Evolutionary conservation across 2,329 filamentous ascomycete species (phyloP).

Genomic region (Beauveria sp.): DNA sequence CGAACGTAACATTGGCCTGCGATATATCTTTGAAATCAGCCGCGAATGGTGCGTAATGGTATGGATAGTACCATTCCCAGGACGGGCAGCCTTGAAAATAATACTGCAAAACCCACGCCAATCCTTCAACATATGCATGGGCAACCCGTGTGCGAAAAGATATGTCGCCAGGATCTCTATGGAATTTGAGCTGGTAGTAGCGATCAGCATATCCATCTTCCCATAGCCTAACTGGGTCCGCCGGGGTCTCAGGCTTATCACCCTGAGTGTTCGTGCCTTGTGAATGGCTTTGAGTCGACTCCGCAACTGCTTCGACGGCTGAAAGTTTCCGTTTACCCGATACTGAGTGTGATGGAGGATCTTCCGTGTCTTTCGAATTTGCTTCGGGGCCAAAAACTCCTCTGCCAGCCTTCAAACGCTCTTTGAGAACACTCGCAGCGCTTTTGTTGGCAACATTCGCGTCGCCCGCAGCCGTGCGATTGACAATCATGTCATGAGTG

Average conservation of each 20-base stretch:
- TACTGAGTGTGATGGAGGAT: slow-evolving; percentile 33
- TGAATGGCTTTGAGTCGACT: slow-evolving; percentile 52
- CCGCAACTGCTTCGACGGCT: slow-evolving; percentile 52
- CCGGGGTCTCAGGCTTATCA: slow-evolving; percentile 49
- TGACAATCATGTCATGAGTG: slow-evolving; percentile 84
- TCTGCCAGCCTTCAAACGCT: slow-evolving; percentile 54
- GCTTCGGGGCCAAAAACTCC: slow-evolving; percentile 14
- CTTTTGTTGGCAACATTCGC: slow-evolving; percentile 86
- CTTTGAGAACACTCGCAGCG: slow-evolving; percentile 81
- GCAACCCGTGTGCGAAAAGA: slow-evolving; percentile 87
- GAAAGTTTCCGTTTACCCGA: slow-evolving; percentile 73
- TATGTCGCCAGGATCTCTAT: slow-evolving; percentile 70
- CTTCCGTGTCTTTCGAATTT: slow-evolving; percentile 24
- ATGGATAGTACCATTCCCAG: slow-evolving; percentile 99
- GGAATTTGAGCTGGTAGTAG: slow-evolving; percentile 96
- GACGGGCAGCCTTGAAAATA: slow-evolving; percentile 98
- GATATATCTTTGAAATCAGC: slow-evolving; percentile 83
- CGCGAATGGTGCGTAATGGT: slow-evolving; percentile 96
- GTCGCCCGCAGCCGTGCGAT: slow-evolving; percentile 56
- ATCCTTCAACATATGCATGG: slow-evolving; percentile 84
- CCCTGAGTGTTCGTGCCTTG: slow-evolving; percentile 36
- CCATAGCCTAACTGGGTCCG: slow-evolving; percentile 85
- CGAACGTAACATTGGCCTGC: slow-evolving; percentile 72
- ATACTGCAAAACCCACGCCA: slow-evolving; percentile 92
- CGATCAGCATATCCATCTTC: slow-evolving; percentile 91